Percentiles rank a stretch among this genome's conserved stretches.
These are phyloP conservation scores for Nyssa sinensis DNA, from an alignment of 148 eudicot genomes.

Conservation along the genomic window DNA sequence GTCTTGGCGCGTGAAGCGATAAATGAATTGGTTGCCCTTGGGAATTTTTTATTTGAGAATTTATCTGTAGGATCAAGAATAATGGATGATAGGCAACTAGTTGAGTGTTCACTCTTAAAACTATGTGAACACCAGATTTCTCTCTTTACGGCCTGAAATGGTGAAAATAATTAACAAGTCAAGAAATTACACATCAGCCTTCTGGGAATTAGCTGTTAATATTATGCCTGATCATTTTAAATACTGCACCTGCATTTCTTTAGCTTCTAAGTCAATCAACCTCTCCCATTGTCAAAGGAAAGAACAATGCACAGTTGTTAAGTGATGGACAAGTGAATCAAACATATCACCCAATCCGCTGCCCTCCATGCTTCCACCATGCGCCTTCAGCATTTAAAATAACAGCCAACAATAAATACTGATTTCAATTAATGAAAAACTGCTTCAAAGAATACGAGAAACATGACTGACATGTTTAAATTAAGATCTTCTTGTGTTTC, in stretches of 20 bases:
- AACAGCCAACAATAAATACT: neutral
- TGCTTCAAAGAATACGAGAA: neutral
- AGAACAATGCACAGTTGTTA: slow-evolving; percentile 53
- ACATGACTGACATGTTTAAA: neutral
- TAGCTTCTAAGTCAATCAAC: slow-evolving; percentile 89
- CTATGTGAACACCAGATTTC: slow-evolving; percentile 41
- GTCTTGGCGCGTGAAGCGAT: slow-evolving; percentile 69
- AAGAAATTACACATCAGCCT: slow-evolving; percentile 1
- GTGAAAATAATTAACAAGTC: slow-evolving; percentile 13
- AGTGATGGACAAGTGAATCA: slow-evolving; percentile 71
- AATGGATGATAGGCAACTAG: slow-evolving; percentile 55
- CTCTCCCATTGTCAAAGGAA: slow-evolving; percentile 85
- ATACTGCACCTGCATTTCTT: slow-evolving; percentile 61
- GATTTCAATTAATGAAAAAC: neutral
- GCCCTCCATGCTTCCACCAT: slow-evolving; percentile 78
- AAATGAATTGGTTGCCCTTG: slow-evolving; percentile 55
- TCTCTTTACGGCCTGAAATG: slow-evolving; percentile 50
- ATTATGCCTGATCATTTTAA: neutral
- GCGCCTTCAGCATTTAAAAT: slow-evolving; percentile 49
- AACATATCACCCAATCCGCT: slow-evolving; percentile 81
- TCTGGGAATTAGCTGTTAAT: neutral
- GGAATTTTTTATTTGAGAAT: slow-evolving; percentile 27
- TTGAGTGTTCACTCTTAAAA: slow-evolving; percentile 37
- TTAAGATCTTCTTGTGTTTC: neutral
- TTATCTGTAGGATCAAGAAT: slow-evolving; percentile 73